Conservation (phyloP, 306 rosid genomes). For the Ceratonia siliqua region DNA sequence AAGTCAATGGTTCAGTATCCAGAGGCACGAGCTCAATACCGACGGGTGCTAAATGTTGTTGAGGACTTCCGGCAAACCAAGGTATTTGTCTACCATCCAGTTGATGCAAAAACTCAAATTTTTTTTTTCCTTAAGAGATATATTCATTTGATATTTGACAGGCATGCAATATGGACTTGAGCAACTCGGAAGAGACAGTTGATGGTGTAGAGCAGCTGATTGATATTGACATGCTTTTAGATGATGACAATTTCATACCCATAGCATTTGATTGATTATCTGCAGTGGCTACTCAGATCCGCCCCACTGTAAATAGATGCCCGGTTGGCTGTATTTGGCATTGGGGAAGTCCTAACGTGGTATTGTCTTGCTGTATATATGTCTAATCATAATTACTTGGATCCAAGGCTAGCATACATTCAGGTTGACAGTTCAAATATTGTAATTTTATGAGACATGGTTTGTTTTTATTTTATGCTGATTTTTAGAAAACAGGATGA, state of each 20-base stretch:
- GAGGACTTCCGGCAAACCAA: constrained; percentile 75
- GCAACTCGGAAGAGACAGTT: constrained; percentile 54
- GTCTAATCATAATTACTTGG: constrained; percentile 40
- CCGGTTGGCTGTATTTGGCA: constrained; percentile 46
- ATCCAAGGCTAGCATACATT: constrained; percentile 36
- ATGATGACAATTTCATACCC: constrained; percentile 74
- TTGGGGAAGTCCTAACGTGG: constrained; percentile 41
- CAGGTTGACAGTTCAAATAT: constrained; percentile 33
- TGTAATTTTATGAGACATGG: constrained; percentile 38
- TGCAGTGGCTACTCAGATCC: constrained; percentile 12
- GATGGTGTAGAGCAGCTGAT: constrained; percentile 69
- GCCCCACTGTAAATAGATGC: constrained; percentile 42
- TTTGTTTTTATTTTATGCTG: constrained; percentile 30
- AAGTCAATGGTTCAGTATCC: constrained; percentile 97
- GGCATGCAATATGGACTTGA: constrained; percentile 46
- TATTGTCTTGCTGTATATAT: constrained; percentile 46
- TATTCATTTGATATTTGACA: constrained; percentile 38
- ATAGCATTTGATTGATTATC: constrained; percentile 65
- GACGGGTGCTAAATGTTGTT: constrained; percentile 79
- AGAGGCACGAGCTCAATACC: constrained; percentile 88
- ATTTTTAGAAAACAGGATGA: constrained; percentile 31
- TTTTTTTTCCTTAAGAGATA: constrained; percentile 5
- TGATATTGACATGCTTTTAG: constrained; percentile 69
- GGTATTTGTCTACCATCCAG: constrained; percentile 44
- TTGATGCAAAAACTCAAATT: neutral